Percentiles rank a stretch among this genome's conserved stretches.
These are phyloP conservation scores for Aspergillus biplanus DNA, from an alignment of 495 filamentous ascomycete genomes.

Conservation along the genomic window DNA sequence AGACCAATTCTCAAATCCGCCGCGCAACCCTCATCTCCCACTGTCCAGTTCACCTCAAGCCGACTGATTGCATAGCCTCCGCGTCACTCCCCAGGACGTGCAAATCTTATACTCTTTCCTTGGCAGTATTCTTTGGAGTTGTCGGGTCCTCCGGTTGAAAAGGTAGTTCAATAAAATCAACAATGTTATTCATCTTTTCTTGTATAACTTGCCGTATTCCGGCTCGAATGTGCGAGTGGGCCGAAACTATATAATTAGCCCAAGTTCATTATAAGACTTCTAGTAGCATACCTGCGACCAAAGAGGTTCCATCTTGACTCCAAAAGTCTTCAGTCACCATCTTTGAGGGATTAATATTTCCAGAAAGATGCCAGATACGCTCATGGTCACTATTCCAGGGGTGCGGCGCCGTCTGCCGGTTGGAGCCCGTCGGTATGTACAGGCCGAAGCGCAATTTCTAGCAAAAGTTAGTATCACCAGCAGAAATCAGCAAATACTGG, in stretches of 20 bases:
- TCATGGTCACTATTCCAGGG: neutral
- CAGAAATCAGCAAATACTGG: neutral
- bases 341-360: neutral
- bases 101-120: too few species aligned
- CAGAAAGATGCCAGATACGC: neutral
- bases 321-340: neutral
- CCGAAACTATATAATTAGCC: neutral
- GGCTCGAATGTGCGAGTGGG: neutral
- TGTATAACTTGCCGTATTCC: neutral
- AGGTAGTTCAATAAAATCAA: neutral
- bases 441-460: neutral
- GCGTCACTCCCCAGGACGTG: too few species aligned
- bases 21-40: too few species aligned
- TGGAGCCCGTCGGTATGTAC: neutral
- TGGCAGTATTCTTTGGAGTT: too few species aligned
- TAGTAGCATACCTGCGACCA: neutral
- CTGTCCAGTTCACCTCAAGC: too few species aligned
- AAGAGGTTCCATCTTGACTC: neutral
- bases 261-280: neutral
- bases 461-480: neutral
- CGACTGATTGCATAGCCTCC: too few species aligned
- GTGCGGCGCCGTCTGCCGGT: neutral
- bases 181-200: neutral
- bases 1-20: too few species aligned
- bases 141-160: slow-evolving; percentile 3